Evolutionary conservation across 2,329 filamentous ascomycete species (phyloP), one percentile per base, ranked within the genome.

Genomic region (Fusarium sp.): DNA sequence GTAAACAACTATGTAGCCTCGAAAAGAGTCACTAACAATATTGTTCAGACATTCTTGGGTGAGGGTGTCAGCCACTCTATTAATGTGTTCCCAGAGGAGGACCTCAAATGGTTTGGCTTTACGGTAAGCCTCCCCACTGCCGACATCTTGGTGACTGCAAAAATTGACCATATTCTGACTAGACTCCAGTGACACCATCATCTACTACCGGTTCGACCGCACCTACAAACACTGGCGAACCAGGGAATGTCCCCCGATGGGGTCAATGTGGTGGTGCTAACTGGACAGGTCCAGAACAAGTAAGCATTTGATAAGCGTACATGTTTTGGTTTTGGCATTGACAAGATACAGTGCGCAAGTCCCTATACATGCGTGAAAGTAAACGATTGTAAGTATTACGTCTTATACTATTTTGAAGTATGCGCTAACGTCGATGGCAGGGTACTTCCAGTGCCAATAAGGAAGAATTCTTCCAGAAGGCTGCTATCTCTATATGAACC

Each of bases 91-190:
- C 61, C 68, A 4, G 58, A 70, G 7, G 68, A 70, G 46, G 70
- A 73, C 41, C 40, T 72, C 0, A 68, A 66, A 18, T 73, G 68
- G 68, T 73, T 73, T 16, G 63, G 69, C 2, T 65, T 73, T 4
- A 28, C 54, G 27, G 70, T 68, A 34, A 56, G 62, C n/a, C 0
- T 4, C 2, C 16, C 28, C 7, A 3, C 5, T 18, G 23, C 13
- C 1, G 0, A 8, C 5, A 3, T 15, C 6, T 4, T n/a, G 0
- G 16, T 50, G 3, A 39, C 9, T n/a, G 4, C 37, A 44, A 30
- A 9, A 1, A 6, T 43, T 68, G 30, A 40, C 40, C 23, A 28
- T 7, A 1, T 2, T 23, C 23, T 23, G 23, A 5, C 2, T 8
- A 65, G 54, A 23, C 53, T 9, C 28, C 51, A 47, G 62, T 58